Evolutionary conservation across 306 rosid genomes (phyloP).

Genomic region (Chamaecrista fasciculata): DNA sequence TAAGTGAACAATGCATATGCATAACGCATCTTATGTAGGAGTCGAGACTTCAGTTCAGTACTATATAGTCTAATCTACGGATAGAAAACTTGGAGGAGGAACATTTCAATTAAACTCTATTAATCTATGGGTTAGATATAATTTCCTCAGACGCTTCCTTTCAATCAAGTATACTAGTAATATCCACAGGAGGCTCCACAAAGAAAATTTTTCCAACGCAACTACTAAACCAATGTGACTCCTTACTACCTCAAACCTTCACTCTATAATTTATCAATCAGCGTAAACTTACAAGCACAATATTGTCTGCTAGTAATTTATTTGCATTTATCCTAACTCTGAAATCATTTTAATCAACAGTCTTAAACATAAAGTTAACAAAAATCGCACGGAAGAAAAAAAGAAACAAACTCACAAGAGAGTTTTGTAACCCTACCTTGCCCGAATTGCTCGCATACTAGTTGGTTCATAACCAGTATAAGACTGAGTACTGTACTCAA

Average conservation of each 20-base stretch:
- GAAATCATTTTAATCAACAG: neutral
- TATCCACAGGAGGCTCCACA: neutral
- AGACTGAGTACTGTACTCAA: conserved; percentile 95
- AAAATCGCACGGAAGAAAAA: neutral
- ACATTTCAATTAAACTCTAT: neutral
- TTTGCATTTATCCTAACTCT: neutral
- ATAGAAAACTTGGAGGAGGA: neutral
- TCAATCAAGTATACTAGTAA: neutral
- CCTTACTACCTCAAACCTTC: neutral
- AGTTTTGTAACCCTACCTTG: conserved; percentile 50
- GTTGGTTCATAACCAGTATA: conserved; percentile 99
- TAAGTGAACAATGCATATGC: neutral
- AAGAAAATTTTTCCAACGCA: neutral
- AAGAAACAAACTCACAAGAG: neutral
- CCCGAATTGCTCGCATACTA: conserved; percentile 98
- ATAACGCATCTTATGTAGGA: neutral
- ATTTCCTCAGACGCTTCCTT: neutral
- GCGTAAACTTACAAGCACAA: neutral
- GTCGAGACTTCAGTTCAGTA: neutral
- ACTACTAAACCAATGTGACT: neutral
- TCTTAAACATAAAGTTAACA: neutral
- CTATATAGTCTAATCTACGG: neutral
- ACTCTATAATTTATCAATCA: neutral
- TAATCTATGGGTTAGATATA: neutral
- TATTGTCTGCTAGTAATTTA: neutral